Base-by-base conservation (phyloP, 441 rosid species). In the Hura crepitans region DNA sequence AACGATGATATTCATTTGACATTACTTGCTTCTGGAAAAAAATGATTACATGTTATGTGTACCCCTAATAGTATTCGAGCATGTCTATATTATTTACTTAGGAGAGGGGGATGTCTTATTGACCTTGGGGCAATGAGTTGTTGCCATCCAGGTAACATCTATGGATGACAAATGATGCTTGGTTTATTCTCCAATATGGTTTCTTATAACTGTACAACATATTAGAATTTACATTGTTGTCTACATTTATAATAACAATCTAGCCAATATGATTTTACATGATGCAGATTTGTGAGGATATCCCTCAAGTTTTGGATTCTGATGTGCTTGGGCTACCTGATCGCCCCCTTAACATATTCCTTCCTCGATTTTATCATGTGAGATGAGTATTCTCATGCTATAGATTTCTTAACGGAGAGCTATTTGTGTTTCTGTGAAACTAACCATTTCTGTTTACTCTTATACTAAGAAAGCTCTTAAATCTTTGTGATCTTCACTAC, bases 271-370 rank as follows among this genome's bases (percentile, higher is more conserved):
- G 46, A 66, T 73, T 39, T 31, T 22, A 12, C 30, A 27, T 75
- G 56, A 25, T 69, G 47, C 82, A 96, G 99, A 89, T 96, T 74
- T 96, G 97, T 80, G 99, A 96, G 81, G 98, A 96, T 85, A 79
- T 89, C n/a, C 98, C 98, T 0, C 96, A 93, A 77, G 87, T 85
- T 43, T 78, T 96, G 84, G 98, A 96, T 84, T 74, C 87, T 13
- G 97, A 91, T 61, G 89, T 96, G 62, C 97, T 91, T 61, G 97
- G 98, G 31, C 80, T 91, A 78, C 66, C 91, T 64, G 98, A 96
- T 63, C 88, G 93, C 54, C 99, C 99, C 62, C 88, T 93, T 77
- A 84, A 83, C 75, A 82, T 96, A 62, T 79, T 96, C 72, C 84
- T 96, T 73, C 96, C 99, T 74, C 84, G 96, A 75, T 77, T 96